phyloP scores from a whole-genome alignment of 305 asterid genomes.

The Fraxinus velutina region DNA sequence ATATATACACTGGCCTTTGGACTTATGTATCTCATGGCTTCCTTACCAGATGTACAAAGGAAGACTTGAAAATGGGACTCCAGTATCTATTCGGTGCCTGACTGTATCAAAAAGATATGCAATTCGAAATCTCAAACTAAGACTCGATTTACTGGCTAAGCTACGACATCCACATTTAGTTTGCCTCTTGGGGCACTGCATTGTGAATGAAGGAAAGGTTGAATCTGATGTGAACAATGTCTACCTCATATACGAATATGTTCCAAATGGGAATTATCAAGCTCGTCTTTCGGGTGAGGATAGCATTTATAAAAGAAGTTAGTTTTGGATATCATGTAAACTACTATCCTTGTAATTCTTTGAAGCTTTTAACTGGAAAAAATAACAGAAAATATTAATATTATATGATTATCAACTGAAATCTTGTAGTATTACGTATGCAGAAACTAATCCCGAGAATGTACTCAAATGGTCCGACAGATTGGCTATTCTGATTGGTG shows the following conservation, averaged over 20 bases:
- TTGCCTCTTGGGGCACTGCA: slow-evolving; percentile 71
- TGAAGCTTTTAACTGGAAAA: neutral
- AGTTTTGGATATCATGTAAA: neutral
- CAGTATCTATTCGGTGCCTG: slow-evolving; percentile 51
- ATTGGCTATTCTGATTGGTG: slow-evolving; percentile 48
- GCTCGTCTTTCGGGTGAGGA: slow-evolving; percentile 55
- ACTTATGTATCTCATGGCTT: neutral
- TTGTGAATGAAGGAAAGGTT: slow-evolving; percentile 37
- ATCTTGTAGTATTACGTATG: slow-evolving; percentile 1
- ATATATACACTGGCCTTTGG: neutral
- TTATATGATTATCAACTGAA: neutral
- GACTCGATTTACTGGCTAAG: slow-evolving; percentile 61
- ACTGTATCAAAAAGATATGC: slow-evolving; percentile 47
- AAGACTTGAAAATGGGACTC: slow-evolving; percentile 41
- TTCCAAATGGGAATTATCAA: slow-evolving; percentile 50
- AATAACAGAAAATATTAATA: neutral
- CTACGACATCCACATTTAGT: slow-evolving; percentile 64
- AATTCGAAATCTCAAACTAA: slow-evolving; percentile 58
- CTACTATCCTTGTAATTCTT: neutral
- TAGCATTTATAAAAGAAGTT: neutral
- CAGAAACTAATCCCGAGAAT: slow-evolving; percentile 50
- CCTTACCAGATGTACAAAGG: slow-evolving; percentile 57
- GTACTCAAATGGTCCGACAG: slow-evolving; percentile 63
- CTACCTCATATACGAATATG: slow-evolving; percentile 52
- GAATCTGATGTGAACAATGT: slow-evolving; percentile 42